Percentiles rank a stretch among this genome's conserved stretches.
phyloP scores from a whole-genome alignment of 2,329 filamentous ascomycete genomes.

The Botryotinia globosa region DNA sequence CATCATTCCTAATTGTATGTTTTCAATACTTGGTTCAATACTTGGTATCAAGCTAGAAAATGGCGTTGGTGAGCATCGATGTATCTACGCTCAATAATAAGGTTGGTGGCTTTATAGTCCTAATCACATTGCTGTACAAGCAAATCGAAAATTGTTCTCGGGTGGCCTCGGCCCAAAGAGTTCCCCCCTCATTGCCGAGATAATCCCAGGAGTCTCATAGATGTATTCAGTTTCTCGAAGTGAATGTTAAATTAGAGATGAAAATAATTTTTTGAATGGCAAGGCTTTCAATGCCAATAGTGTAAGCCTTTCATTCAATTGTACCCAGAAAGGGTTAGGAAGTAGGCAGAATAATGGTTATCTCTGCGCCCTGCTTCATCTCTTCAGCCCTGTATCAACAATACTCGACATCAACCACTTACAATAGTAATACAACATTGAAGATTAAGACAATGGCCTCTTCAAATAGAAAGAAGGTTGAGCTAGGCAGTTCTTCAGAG shows the following conservation, averaged over 20 bases:
- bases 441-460: not conserved
- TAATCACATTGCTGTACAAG: not conserved
- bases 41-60: not conserved
- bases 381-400: not conserved
- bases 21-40: not conserved
- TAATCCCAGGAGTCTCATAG: not conserved
- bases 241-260: not conserved
- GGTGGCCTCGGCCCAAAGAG: not conserved
- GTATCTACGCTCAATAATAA: no score
- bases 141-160: not conserved
- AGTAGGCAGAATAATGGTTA: not conserved
- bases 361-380: not conserved
- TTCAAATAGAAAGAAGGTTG: accelerated
- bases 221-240: not conserved
- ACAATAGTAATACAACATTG: not conserved
- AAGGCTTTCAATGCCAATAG: not conserved
- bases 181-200: not conserved
- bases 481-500: accelerated
- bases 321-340: not conserved
- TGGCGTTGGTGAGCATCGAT: not conserved
- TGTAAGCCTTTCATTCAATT: not conserved
- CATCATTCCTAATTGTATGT: not conserved
- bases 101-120: not conserved
- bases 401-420: not conserved
- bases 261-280: not conserved